These are phyloP conservation scores for Trichoderma sp. DNA, from an alignment of 2,329 filamentous ascomycete genomes.

Conservation along the genomic window DNA sequence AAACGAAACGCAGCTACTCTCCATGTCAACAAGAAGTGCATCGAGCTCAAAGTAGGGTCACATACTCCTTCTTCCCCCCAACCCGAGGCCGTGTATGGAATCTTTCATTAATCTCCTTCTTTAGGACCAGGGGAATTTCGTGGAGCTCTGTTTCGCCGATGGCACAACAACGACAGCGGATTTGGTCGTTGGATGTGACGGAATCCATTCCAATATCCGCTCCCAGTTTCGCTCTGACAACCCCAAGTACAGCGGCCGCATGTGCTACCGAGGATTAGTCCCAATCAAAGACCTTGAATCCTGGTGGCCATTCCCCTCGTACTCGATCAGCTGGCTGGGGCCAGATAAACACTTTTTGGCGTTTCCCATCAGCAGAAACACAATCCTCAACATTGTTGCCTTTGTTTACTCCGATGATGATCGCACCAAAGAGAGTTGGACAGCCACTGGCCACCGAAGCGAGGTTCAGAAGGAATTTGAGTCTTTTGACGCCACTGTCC, in stretches of 20 bases:
- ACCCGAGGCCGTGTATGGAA: too few relatives aligned
- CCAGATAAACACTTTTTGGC: conserved; percentile 24
- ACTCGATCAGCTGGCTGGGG: conserved; percentile 13
- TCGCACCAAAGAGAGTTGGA: conserved; percentile 21
- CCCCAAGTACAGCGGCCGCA: conserved; percentile 18
- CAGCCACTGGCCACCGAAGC: conserved; percentile 4
- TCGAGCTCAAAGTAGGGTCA: conserved; percentile 7
- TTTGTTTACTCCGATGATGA: conserved; percentile 24
- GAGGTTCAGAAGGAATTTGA: conserved; percentile 21
- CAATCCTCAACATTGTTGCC: conserved; percentile 3
- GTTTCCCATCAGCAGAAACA: conserved; percentile 21
- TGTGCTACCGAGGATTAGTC: conserved; percentile 21
- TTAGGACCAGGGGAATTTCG: conserved; percentile 15
- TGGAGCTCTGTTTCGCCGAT: conserved; percentile 28
- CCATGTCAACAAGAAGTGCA: conserved; percentile 11
- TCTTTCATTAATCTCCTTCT: not conserved
- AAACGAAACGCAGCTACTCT: conserved; percentile 19
- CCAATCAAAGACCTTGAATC: conserved; percentile 19
- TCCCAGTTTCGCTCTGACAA: conserved; percentile 23
- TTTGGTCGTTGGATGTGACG: conserved; percentile 35
- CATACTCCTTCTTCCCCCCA: too few relatives aligned
- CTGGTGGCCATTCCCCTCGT: conserved; percentile 16
- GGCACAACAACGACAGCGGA: conserved; percentile 29
- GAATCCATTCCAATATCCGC: conserved; percentile 29
- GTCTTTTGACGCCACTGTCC: not conserved